Evolutionary conservation across 2,329 filamentous ascomycete genomes (phyloP), one percentile per base, ranked within the genome.

Genomic region (Boeremia lycopersici): DNA sequence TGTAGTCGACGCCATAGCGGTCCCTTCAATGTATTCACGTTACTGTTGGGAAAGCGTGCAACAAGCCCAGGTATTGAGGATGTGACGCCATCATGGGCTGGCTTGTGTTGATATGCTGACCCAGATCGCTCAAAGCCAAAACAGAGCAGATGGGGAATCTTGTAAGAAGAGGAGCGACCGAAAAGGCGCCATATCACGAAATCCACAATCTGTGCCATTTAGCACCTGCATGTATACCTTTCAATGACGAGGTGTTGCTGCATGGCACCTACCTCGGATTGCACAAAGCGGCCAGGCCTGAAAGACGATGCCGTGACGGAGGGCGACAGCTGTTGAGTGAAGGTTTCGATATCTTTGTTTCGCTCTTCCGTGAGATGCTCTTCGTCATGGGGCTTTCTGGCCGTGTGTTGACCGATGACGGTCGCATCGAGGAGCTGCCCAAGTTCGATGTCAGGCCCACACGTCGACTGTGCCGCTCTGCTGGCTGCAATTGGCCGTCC

Each of bases 1-100:
- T 96, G 82, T 10, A 97, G 70, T 52, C 88, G 83, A 11, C 87
- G 85, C 95, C 95, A 99, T 34, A 89, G 84, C 6, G 79, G 73
- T 23, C 80, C 74, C 72, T 89, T 96, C 47, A 99, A 78, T 6
- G 80, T 78, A 26, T 84, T 79, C 12, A 90, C 87, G 72, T 90
- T 85, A 31, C 83, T 82, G 65, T 96, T 97, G 1, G 84, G 83
- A 61, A 86, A 84, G 7, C 82, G 77, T 10, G 80, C 81, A 53
- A 83, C 82, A 7, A 96, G 68, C 0, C 89, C 91, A 0, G 86
- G 88, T 36, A 95, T 87, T 7, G 79, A 79, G 9, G 76, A 70
- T 4, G 74, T 61, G 3, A 74, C 69, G 40, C 72, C 69, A 40
- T 71, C 63, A 4, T 73, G 69, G 9, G 63, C 62, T 8, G 64